phyloP scores from a whole-genome alignment of 2,329 filamentous ascomycete genomes.

The Nothomitra cinnamomea region DNA sequence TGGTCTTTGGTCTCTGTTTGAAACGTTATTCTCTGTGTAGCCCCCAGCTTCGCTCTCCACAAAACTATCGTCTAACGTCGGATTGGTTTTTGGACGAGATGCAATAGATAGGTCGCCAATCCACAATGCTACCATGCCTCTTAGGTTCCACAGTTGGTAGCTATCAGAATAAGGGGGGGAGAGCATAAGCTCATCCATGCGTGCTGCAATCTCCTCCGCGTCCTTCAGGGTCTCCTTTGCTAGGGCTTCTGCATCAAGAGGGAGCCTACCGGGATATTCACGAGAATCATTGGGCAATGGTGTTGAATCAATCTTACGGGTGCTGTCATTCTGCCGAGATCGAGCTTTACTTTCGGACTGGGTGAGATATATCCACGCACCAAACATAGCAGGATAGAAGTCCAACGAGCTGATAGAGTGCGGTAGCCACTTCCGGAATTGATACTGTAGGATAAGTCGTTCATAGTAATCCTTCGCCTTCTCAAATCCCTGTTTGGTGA shows the following conservation, averaged over 20 bases:
- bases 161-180: constrained; percentile 55
- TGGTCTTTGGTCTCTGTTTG: background rate
- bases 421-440: constrained; percentile 45
- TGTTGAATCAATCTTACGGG: background rate
- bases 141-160: constrained; percentile 46
- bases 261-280: background rate
- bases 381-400: constrained; percentile 70
- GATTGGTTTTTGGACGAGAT: background rate
- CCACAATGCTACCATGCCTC: constrained; percentile 61
- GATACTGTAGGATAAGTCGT: constrained; percentile 57
- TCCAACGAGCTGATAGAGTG: constrained; percentile 46
- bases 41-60: background rate
- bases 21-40: background rate
- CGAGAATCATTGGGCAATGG: background rate
- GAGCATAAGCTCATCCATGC: constrained; percentile 55
- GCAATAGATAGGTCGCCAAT: constrained; percentile 47
- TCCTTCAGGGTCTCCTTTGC: constrained; percentile 23
- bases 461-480: constrained; percentile 56
- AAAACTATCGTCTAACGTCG: background rate
- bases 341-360: constrained; percentile 38
- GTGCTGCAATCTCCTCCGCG: constrained; percentile 44
- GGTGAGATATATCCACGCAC: constrained; percentile 62
- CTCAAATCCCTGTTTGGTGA: constrained; percentile 29
- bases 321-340: constrained; percentile 4
- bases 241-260: background rate